Percentiles rank a stretch among this genome's conserved stretches.
Conservation (phyloP, 1,139 yeast species). For the Kluyveromyces sp. region DNA sequence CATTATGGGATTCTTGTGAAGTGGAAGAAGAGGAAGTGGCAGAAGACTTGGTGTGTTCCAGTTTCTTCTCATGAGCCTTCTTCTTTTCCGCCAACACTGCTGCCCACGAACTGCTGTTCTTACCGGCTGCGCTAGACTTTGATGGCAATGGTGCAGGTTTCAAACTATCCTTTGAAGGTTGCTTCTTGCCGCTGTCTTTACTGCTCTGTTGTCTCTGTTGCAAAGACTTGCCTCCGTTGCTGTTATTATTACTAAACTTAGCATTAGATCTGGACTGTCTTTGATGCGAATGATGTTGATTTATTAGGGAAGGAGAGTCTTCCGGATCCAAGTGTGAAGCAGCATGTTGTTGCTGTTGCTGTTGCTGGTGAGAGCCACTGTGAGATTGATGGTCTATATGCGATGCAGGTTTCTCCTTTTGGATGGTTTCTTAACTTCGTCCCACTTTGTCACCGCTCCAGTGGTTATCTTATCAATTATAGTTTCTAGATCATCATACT, state of each 20-base stretch:
- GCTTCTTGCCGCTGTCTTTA: constrained; percentile 4
- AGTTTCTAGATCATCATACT: constrained; percentile 67
- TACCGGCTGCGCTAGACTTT: constrained; percentile 13
- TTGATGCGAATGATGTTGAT: constrained; percentile 13
- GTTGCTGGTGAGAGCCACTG: constrained; percentile 7
- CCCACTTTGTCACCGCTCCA: constrained; percentile 59
- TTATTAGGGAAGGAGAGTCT: constrained; percentile 5
- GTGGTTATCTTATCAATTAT: constrained; percentile 85
- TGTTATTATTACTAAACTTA: constrained; percentile 10
- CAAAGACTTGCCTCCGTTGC: constrained; percentile 7
- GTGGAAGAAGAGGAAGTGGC: background rate
- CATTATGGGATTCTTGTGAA: background rate
- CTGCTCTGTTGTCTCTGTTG: constrained; percentile 9
- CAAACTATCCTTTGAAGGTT: constrained; percentile 11
- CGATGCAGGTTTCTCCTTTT: constrained; percentile 33
- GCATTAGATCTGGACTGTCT: constrained; percentile 6
- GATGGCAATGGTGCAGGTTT: constrained; percentile 17
- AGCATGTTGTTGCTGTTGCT: constrained; percentile 16
- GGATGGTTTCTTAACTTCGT: constrained; percentile 50
- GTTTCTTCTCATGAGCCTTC: constrained; percentile 6
- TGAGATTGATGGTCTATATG: constrained; percentile 9
- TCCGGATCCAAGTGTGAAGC: constrained; percentile 9
- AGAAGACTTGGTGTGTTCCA: background rate
- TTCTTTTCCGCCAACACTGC: constrained; percentile 12
- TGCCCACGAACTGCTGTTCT: constrained; percentile 21